Evolutionary conservation across 768 basidiomycete species (phyloP).

Genomic region (Candolleomyces eurysporus): DNA sequence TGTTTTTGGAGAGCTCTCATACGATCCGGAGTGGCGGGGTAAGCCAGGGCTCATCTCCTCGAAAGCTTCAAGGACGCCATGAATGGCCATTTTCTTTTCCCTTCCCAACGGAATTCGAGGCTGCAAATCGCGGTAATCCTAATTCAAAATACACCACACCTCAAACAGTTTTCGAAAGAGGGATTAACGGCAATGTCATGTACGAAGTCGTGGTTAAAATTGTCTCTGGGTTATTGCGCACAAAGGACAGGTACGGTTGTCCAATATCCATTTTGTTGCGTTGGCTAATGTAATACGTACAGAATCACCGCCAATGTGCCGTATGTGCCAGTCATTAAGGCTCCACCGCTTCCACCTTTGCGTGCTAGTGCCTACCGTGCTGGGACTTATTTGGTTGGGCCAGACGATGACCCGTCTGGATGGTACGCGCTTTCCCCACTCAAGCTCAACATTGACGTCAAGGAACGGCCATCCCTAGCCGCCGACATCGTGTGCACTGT

Average conservation of each 20-base stretch:
- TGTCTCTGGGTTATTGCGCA: background rate
- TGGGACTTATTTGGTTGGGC: conserved; percentile 1
- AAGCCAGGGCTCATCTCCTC: background rate
- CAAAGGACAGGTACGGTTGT: background rate
- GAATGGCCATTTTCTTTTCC: background rate
- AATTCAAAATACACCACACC: background rate
- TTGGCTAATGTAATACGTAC: background rate
- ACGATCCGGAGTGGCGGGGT: background rate
- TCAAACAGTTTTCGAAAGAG: background rate
- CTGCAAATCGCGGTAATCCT: background rate
- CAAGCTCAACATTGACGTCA: background rate
- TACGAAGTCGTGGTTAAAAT: background rate
- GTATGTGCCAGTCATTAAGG: background rate
- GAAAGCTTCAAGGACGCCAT: background rate
- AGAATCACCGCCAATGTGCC: background rate
- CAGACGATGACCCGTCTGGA: conserved; percentile 1
- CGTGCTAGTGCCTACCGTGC: background rate
- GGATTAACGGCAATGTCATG: background rate
- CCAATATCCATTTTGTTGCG: background rate
- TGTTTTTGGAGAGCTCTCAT: background rate
- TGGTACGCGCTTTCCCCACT: background rate
- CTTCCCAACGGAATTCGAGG: background rate
- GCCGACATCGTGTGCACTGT: background rate
- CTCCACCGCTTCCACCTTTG: background rate
- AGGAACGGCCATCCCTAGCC: background rate